Conservation (phyloP, 1,139 yeast species). For the Pichia sp. region DNA sequence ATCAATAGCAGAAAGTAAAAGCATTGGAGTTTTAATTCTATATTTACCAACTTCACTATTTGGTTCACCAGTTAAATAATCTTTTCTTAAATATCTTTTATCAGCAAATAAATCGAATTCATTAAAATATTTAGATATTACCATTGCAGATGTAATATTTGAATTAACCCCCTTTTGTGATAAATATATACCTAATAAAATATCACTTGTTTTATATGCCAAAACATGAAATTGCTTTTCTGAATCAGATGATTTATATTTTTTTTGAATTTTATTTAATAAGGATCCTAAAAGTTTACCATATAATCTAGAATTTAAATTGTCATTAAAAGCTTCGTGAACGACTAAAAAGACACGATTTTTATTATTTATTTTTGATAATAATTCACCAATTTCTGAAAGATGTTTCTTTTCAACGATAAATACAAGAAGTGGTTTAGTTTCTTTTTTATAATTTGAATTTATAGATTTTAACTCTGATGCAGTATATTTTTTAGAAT, state of each 20-base stretch:
- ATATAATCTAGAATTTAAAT: not conserved
- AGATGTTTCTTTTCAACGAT: not conserved
- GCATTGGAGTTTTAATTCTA: conserved; percentile 55
- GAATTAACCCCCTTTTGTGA: conserved; percentile 58
- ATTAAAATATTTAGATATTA: conserved; percentile 81
- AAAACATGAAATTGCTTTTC: conserved; percentile 1
- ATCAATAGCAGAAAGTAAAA: conserved; percentile 43
- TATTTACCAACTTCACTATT: conserved; percentile 65
- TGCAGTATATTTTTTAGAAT: not conserved
- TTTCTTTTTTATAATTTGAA: not conserved
- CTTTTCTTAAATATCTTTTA: conserved; percentile 49
- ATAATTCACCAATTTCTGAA: not conserved
- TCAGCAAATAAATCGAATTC: conserved; percentile 48
- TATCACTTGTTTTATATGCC: not conserved
- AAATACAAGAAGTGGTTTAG: not conserved
- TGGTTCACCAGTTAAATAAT: conserved; percentile 50
- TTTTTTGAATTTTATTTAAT: not conserved
- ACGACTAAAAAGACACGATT: not conserved
- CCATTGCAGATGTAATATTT: conserved; percentile 55
- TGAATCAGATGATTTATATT: not conserved
- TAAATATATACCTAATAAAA: conserved; percentile 26
- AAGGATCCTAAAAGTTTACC: not conserved
- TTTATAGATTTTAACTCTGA: not conserved
- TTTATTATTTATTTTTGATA: not conserved
- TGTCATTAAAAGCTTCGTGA: not conserved